Evolutionary conservation across 768 basidiomycete species (phyloP), one percentile per base, ranked within the genome.

Genomic region (Phaeotremella fagi): DNA sequence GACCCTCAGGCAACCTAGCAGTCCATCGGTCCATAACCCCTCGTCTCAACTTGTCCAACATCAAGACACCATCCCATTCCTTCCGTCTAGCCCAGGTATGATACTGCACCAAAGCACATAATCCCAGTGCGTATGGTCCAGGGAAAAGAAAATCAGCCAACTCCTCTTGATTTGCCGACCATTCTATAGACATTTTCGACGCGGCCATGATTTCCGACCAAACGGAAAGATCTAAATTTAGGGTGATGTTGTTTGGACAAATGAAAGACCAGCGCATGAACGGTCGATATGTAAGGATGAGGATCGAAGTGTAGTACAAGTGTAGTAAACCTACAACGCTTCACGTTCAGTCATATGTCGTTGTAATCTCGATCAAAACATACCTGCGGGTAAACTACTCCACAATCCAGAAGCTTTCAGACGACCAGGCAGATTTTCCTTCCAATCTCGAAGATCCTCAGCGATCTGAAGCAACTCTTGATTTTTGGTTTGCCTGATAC

Each of bases 201-300:
- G 59, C 33, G 1, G 45, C 24, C 18, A 45, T 41, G 6, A 60
- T 41, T 16, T 52, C 35, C 22, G 31, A 14, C 59, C 59, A 60
- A 1, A 35, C 50, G 12, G 33, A 35, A 15, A 60, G 26, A 28
- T 60, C 50, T 12, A 60, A 18, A 6, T 56, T 48, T 20, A 60
- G 25, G 4, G 57, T 48, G 16, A 60, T 31, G 20, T 51, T 36
- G 15, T 42, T 22, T 3, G 59, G 59, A 33, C 49, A 51, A 35
- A 60, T 55, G 47, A 60, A 60, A 5, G 54, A 55, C 45, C 44
- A 55, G 22, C 54, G 44, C 54, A 60, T 55, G 38, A 60, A 60
- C 4, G 54, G 54, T 7, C 59, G 54, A 25, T 60, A 55, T 15
- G 55, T 35, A 18, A 60, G 50, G 29, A 55, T 42, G 16, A 37